Percentiles rank a stretch among this genome's conserved stretches.
phyloP scores from a whole-genome alignment of 306 rosid genomes.

The Begonia loranthoides region DNA sequence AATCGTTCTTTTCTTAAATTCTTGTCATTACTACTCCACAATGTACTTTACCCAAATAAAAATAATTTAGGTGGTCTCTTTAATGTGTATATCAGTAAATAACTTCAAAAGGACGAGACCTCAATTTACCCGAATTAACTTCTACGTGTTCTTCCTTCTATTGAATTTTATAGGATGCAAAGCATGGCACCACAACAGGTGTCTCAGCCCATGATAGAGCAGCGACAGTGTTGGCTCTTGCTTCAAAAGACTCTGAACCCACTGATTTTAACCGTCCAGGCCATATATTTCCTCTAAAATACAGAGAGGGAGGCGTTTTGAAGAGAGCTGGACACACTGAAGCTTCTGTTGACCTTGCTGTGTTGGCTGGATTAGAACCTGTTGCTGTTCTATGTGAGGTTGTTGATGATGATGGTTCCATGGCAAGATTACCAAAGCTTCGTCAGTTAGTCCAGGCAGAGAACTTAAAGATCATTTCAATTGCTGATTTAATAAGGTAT shows the following conservation, averaged over 20 bases:
- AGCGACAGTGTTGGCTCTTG: constrained; percentile 74
- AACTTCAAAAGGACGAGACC: too few species aligned
- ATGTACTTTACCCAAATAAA: too few species aligned
- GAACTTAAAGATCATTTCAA: constrained; percentile 76
- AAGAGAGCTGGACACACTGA: constrained; percentile 98
- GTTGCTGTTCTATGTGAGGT: constrained; percentile 75
- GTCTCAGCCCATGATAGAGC: constrained; percentile 92
- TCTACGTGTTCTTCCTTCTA: not conserved
- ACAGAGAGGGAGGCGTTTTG: constrained; percentile 90
- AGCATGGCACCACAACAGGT: constrained; percentile 79
- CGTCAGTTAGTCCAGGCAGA: constrained; percentile 54
- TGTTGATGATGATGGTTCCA: constrained; percentile 97
- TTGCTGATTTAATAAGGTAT: constrained; percentile 90
- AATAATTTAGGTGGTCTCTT: too few species aligned
- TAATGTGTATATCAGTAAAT: too few species aligned
- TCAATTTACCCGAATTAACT: constrained; percentile 2
- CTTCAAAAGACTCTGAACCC: constrained; percentile 73
- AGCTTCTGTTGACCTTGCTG: constrained; percentile 86
- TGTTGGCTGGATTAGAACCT: constrained; percentile 79
- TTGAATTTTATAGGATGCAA: constrained; percentile 49
- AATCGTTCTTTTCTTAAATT: too few species aligned
- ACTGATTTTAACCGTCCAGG: constrained; percentile 91
- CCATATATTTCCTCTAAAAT: constrained; percentile 85
- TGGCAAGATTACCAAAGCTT: constrained; percentile 94
- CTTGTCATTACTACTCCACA: too few species aligned